Evolutionary conservation across 2,329 filamentous ascomycete species (phyloP).

Genomic region (Fusarium veterinarium): DNA sequence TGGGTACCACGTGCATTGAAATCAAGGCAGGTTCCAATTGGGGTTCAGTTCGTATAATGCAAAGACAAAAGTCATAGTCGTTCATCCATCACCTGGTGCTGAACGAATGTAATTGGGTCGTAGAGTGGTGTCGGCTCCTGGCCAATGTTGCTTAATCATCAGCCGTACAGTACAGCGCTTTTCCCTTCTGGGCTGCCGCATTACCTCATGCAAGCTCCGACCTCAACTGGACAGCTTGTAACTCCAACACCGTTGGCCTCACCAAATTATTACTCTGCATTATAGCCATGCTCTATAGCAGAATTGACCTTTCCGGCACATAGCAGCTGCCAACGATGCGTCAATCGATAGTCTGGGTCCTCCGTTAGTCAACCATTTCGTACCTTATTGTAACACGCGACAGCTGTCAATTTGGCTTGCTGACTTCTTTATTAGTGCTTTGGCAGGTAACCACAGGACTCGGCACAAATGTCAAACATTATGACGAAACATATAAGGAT

Average conservation of each 20-base stretch:
- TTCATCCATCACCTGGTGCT: neutral
- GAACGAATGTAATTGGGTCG: neutral
- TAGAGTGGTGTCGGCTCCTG: conserved; percentile 6
- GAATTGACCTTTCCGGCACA: conserved; percentile 43
- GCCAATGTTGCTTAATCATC: conserved; percentile 11
- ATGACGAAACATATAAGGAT: conserved; percentile 48
- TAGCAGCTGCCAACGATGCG: conserved; percentile 55
- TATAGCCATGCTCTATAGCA: conserved; percentile 47
- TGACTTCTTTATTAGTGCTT: conserved; percentile 55
- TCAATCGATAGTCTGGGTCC: conserved; percentile 54
- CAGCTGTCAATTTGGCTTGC: conserved; percentile 33
- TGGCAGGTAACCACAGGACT: conserved; percentile 57
- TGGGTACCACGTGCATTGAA: neutral
- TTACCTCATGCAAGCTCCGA: conserved; percentile 46
- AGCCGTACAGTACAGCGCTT: conserved; percentile 6
- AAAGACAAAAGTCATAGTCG: neutral
- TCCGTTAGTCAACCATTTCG: conserved; percentile 49
- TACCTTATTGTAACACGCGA: conserved; percentile 33
- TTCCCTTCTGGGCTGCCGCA: conserved; percentile 21
- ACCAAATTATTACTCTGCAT: conserved; percentile 28
- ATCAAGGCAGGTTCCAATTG: neutral
- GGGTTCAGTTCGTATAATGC: neutral
- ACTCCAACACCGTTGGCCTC: conserved; percentile 33
- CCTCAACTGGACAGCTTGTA: conserved; percentile 48
- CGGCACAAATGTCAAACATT: conserved; percentile 54